A percentile compares a stretch with the other conserved stretches of the same genome.
These are phyloP conservation scores for Spergularia azorica DNA, from an alignment of 179 eudicot genomes.

Conservation along the genomic window DNA sequence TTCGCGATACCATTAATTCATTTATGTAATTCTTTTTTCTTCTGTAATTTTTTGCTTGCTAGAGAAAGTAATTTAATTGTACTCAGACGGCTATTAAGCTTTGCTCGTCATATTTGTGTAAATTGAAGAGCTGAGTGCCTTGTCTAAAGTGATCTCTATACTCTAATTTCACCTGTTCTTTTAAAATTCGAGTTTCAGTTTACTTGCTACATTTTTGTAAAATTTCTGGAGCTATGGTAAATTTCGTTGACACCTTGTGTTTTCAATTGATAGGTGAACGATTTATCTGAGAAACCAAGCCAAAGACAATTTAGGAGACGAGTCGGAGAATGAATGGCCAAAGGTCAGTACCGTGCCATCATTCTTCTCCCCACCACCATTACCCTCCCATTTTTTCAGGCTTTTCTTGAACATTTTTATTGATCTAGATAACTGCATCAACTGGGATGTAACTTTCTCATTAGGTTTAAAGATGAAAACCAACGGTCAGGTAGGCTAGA, in stretches of 20 bases:
- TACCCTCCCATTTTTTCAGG: too few species aligned
- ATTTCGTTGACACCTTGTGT: background rate
- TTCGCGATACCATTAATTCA: constrained; percentile 13
- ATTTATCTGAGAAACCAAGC: background rate
- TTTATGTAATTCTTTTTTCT: constrained; percentile 7
- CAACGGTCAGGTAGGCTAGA: too few species aligned
- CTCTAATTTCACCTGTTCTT: background rate
- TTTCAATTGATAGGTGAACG: background rate
- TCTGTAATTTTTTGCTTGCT: constrained; percentile 21
- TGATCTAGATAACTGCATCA: too few species aligned
- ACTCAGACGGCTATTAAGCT: background rate
- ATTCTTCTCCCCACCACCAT: too few species aligned
- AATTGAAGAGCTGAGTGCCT: background rate
- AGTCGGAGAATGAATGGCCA: background rate
- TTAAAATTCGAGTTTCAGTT: background rate
- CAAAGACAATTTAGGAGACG: background rate
- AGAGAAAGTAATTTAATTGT: background rate
- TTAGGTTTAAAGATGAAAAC: too few species aligned
- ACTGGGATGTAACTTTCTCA: too few species aligned
- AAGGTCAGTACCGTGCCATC: background rate
- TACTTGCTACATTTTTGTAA: background rate
- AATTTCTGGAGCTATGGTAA: background rate
- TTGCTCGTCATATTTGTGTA: constrained; percentile 5
- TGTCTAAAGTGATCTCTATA: background rate
- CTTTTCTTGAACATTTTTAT: too few species aligned